Percentiles rank a stretch among this genome's conserved stretches.
These are phyloP conservation scores for Ophiostoma quercus DNA, from an alignment of 2,329 filamentous ascomycete species.

Conservation along the genomic window DNA sequence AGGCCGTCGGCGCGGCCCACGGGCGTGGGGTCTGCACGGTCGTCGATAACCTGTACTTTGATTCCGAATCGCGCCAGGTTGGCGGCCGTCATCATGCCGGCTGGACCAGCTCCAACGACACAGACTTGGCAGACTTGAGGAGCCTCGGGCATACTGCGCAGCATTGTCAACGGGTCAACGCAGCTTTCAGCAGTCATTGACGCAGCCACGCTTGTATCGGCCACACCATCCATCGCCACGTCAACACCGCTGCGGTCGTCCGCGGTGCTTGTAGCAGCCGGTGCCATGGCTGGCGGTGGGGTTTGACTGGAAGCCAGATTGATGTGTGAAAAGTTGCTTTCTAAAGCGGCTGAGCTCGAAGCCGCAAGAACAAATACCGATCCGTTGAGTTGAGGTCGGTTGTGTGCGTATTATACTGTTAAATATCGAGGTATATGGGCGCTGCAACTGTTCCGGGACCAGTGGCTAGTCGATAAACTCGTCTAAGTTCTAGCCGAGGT, in stretches of 20 bases:
- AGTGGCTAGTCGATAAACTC: background rate
- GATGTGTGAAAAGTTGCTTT: background rate
- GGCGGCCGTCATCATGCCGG: conserved; percentile 46
- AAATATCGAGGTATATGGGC: background rate
- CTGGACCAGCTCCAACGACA: conserved; percentile 52
- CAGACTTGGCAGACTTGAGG: conserved; percentile 35
- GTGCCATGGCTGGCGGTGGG: conserved; percentile 33
- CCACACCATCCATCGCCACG: conserved; percentile 31
- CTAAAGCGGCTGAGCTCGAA: background rate
- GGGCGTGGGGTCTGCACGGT: conserved; percentile 34
- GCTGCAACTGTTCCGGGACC: background rate
- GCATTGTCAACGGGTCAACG: conserved; percentile 44
- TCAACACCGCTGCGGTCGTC: conserved; percentile 27
- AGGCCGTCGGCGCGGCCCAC: conserved; percentile 60
- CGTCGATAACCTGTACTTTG: conserved; percentile 20
- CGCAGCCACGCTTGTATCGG: conserved; percentile 32
- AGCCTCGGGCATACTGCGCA: conserved; percentile 37
- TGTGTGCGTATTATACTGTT: too few relatives aligned
- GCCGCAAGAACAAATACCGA: too few relatives aligned
- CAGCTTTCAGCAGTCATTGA: conserved; percentile 34
- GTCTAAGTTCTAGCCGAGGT: background rate
- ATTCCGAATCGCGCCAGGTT: conserved; percentile 55
- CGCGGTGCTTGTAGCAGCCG: conserved; percentile 29
- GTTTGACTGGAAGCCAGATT: conserved; percentile 19
- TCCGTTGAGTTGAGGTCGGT: background rate